Evolutionary conservation across 164 flowering plant genomes (phyloP).

Genomic region (Macadamia tetraphylla): DNA sequence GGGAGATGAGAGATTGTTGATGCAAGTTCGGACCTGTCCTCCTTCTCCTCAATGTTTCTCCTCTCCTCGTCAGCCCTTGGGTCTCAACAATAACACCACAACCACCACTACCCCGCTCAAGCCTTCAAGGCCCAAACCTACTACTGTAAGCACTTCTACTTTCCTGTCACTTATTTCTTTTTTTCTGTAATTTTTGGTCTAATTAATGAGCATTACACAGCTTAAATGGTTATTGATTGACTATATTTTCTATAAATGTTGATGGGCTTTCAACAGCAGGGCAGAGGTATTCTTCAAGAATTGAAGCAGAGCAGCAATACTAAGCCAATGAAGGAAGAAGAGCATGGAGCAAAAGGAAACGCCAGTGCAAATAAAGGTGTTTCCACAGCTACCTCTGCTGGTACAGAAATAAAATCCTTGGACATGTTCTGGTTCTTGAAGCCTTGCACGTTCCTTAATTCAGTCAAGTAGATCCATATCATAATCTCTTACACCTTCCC

Average conservation of each 20-base stretch:
- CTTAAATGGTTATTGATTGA: too few species aligned
- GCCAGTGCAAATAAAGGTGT: constrained; percentile 9
- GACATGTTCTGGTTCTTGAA: constrained; percentile 72
- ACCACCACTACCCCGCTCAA: constrained; percentile 24
- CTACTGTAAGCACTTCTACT: constrained; percentile 22
- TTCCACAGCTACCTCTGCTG: constrained; percentile 14
- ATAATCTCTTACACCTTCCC: too few species aligned
- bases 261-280: constrained; percentile 20
- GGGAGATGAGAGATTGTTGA: constrained; percentile 25
- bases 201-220: too few species aligned
- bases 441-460: constrained; percentile 55
- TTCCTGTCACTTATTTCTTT: too few species aligned
- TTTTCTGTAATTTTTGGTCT: too few species aligned
- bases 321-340: constrained; percentile 6
- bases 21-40: constrained; percentile 56
- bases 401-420: constrained; percentile 29
- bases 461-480: neutral
- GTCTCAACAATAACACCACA: constrained; percentile 9
- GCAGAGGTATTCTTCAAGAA: constrained; percentile 45
- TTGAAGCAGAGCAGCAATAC: constrained; percentile 23
- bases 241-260: neutral
- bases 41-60: constrained; percentile 82
- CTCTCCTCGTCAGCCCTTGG: constrained; percentile 22
- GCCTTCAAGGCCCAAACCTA: constrained; percentile 28
- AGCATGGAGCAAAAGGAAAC: constrained; percentile 14